A percentile compares a stretch with the other conserved stretches of the same genome.
Conservation (phyloP, 306 rosid species). For the Ochetophila trinervis region DNA sequence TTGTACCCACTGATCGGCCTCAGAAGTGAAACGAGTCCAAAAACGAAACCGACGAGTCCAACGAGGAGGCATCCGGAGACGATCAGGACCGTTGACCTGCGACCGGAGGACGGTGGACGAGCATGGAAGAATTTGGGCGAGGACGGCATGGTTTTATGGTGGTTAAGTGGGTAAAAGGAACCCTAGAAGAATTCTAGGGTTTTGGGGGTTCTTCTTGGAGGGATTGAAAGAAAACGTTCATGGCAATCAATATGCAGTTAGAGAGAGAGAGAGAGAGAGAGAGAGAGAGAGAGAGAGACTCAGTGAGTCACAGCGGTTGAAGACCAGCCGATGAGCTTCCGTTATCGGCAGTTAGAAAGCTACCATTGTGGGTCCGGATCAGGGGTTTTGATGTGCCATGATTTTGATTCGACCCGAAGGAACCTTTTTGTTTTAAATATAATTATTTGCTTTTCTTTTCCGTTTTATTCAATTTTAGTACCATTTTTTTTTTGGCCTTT, state of each 20-base stretch:
- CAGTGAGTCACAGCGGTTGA: not conserved
- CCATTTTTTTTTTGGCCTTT: too few species aligned
- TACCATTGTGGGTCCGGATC: not conserved
- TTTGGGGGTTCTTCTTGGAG: not conserved
- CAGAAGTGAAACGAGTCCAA: constrained; percentile 38
- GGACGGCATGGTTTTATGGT: constrained; percentile 44
- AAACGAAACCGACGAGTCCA: constrained; percentile 45
- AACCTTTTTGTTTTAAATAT: not conserved
- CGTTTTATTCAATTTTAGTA: not conserved
- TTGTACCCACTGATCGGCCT: constrained; percentile 20
- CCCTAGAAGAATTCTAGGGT: constrained; percentile 25
- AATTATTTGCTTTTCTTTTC: not conserved
- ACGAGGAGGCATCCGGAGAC: constrained; percentile 35
- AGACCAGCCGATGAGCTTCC: not conserved
- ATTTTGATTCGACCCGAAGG: not conserved
- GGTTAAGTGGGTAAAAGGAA: not conserved
- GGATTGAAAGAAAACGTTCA: not conserved
- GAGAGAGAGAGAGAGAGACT: not conserved
- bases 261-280: not conserved
- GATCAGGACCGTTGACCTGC: constrained; percentile 48
- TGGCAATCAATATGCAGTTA: not conserved
- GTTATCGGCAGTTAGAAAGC: constrained; percentile 8
- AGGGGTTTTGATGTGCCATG: not conserved
- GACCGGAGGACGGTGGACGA: constrained; percentile 36
- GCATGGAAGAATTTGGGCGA: constrained; percentile 53